Evolutionary conservation across 75 land plant species (phyloP).

Genomic region (Ceratopteris richardii): DNA sequence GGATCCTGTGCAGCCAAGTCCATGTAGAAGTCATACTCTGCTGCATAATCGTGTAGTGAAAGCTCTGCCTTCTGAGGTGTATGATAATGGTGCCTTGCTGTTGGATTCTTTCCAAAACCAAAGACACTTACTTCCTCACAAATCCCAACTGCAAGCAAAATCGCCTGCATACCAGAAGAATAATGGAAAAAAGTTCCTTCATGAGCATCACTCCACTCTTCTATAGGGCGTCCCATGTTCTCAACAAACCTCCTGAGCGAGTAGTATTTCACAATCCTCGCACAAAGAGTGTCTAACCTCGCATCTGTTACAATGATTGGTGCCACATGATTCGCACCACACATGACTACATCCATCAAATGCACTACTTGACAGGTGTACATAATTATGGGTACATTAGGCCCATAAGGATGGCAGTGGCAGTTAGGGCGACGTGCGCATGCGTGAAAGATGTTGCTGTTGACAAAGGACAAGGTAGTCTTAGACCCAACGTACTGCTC

Average conservation of each 20-base stretch:
- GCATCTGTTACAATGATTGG: constrained; percentile 72
- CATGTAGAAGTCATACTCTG: constrained; percentile 80
- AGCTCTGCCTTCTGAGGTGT: constrained; percentile 76
- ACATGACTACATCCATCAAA: constrained; percentile 56
- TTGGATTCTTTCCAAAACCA: constrained; percentile 70
- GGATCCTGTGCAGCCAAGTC: no score
- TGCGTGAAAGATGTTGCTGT: constrained; percentile 71
- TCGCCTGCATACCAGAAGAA: constrained; percentile 94
- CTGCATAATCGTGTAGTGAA: constrained; percentile 76
- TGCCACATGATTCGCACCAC: constrained; percentile 42
- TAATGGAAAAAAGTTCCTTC: constrained; percentile 72
- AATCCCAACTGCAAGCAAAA: constrained; percentile 75
- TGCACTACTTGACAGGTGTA: constrained; percentile 81
- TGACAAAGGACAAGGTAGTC: constrained; percentile 65
- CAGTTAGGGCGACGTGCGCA: constrained; percentile 56
- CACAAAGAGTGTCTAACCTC: constrained; percentile 64
- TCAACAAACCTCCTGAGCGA: constrained; percentile 60
- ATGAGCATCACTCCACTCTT: constrained; percentile 55
- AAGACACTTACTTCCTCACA: constrained; percentile 73
- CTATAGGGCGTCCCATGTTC: constrained; percentile 12
- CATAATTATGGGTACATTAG: constrained; percentile 54
- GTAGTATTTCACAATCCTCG: constrained; percentile 78
- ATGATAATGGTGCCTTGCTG: constrained; percentile 86
- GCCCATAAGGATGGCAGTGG: constrained; percentile 73
- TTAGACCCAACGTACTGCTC: constrained; percentile 54